These are phyloP conservation scores for Phytopythium sindhum DNA, from an alignment of 352 stramenopile genomes.

Conservation along the genomic window DNA sequence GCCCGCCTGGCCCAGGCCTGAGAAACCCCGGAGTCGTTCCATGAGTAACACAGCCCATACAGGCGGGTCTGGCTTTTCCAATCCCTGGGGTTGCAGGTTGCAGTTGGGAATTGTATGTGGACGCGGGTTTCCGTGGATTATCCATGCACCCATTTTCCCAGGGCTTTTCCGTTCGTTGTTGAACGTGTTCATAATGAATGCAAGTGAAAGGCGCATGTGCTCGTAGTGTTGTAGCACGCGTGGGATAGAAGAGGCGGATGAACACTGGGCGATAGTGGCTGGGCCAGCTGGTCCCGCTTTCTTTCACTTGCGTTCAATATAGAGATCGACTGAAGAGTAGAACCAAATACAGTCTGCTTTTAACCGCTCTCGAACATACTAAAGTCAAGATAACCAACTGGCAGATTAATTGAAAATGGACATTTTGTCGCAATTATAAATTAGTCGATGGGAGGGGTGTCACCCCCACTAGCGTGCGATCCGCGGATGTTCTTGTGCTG, in stretches of 20 bases:
- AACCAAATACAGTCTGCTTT: no score
- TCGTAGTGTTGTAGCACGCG: not conserved
- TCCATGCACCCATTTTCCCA: not conserved
- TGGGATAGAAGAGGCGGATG: not conserved
- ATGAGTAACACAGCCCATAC: not conserved
- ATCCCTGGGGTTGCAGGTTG: not conserved
- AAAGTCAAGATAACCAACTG: not conserved
- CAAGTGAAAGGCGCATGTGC: constrained; percentile 1
- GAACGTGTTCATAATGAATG: not conserved
- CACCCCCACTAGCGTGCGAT: no score
- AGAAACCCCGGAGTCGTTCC: not conserved
- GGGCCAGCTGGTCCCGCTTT: not conserved
- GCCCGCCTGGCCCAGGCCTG: no score
- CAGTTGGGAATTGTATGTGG: not conserved
- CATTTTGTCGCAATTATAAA: no score
- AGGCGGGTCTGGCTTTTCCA: not conserved
- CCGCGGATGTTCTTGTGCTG: no score
- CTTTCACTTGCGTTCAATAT: not conserved
- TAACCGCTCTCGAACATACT: no score
- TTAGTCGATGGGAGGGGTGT: no score
- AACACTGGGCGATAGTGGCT: no score
- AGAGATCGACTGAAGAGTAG: no score
- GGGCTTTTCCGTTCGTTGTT: not conserved
- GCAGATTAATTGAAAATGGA: no score
- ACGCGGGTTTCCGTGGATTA: no score